phyloP scores from a whole-genome alignment of 257 asterid species.

The Solanum sitiens region DNA sequence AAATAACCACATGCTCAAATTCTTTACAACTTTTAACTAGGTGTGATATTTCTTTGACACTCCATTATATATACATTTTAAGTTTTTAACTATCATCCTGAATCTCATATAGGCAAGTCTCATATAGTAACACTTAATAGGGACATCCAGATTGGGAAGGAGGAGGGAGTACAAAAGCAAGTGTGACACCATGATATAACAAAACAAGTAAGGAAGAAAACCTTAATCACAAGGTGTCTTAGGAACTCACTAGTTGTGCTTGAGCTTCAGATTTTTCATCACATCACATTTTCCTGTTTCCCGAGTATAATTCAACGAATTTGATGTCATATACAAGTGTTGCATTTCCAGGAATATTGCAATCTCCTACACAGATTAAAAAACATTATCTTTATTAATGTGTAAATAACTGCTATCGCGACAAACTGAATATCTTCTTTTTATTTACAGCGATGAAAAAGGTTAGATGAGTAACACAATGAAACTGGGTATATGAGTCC shows the following conservation, averaged over 20 bases:
- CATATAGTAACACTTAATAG: neutral
- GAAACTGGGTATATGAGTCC: neutral
- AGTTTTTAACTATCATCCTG: neutral
- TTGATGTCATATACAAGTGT: constrained; percentile 67
- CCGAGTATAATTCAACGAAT: constrained; percentile 56
- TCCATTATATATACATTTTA: neutral
- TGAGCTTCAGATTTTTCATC: neutral
- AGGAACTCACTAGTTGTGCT: neutral
- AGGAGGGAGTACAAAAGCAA: neutral
- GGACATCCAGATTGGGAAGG: neutral
- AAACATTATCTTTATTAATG: neutral
- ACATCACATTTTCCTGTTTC: constrained; percentile 37
- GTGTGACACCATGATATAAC: neutral
- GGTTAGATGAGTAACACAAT: neutral
- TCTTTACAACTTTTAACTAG: neutral
- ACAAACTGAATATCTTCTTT: neutral
- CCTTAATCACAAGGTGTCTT: neutral
- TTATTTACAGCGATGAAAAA: neutral
- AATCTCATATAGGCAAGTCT: neutral
- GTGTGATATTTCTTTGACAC: neutral
- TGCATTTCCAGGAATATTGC: constrained; percentile 85
- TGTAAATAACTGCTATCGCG: neutral
- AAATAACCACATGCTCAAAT: neutral
- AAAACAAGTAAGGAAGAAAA: neutral
- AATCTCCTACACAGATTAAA: constrained; percentile 47